Evolutionary conservation across 495 filamentous ascomycete species (phyloP), one percentile per base, ranked within the genome.

Genomic region (Penicillium roqueforti): DNA sequence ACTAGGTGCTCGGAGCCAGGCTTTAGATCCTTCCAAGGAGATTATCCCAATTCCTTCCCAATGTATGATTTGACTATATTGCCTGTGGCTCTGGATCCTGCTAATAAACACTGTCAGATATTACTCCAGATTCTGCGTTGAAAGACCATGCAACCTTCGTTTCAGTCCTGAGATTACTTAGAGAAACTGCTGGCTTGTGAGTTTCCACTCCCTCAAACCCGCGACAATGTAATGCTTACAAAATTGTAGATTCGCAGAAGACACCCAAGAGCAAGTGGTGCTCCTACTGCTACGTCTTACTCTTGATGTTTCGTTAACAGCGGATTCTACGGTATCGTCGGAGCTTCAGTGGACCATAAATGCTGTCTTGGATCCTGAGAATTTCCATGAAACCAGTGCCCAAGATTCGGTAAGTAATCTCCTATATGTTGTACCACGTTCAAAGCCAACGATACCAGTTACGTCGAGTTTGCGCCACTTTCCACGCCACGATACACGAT

Each of bases 211-310:
- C 14, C n/a, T n/a, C 3, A 10, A 16, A 26, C 11, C 18, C 3
- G n/a, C 14, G 18, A 1, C 19, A 19, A n/a, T 25, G 39, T 9
- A 22, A 40, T 14, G 40, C 53, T 57, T 4, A 61, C 58, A 56
- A 28, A 58, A 34, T 14, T 44, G 3, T 34, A 76, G 74, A 37
- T 66, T 75, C 54, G 53, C 62, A 9, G 55, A 65, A 25, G 65
- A 74, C 20, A 70, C 68, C 5, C 61, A 60, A 47, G 62, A 65
- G 48, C 65, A 56, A 28, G 60, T 70, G 11, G 51, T 76, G 7
- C 55, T 64, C 1, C 61, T 85, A 19, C 61, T 86, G 6, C 70
- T 87, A 26, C 81, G 85, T 10, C 79, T 89, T 40, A 73, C 77
- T n/a, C 63, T 86, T 8, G 84, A 87, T 58, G 69, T 68, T 20